Evolutionary conservation across 306 rosid species (phyloP), one percentile per base, ranked within the genome.

Genomic region (Fragaria ananassa): DNA sequence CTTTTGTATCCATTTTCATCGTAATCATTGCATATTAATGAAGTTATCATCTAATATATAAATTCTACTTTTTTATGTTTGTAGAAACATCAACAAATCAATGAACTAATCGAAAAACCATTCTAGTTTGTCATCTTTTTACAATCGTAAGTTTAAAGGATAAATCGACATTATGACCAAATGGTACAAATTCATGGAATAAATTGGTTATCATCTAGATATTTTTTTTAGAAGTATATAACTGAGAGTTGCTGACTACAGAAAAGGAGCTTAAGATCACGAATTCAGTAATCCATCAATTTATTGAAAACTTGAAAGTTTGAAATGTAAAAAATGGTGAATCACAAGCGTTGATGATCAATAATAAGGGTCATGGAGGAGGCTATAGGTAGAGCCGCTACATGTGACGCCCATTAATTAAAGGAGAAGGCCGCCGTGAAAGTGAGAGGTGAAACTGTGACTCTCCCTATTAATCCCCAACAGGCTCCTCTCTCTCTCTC

Each of bases 381-480:
- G 49, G 29, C 39, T 0, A 75, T 75, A 1, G 27, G 21, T 89
- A 88, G 96, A 91, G 90, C 96, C 96, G 88, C 89, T 80, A 8
- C 86, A 42, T 92, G 97, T 92, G 97, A 92, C 75, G 29, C n/a
- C 49, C 86, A 88, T 92, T 71, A 92, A 92, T 92, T 73, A 83
- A 80, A 86, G 54, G 4, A 11, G 8, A 25, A 25, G 29, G 14
- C 39, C 37, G 87, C 68, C 76, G 85, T 70, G 88, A 84, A 66
- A 67, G 78, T 64, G 78, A 81, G 86, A 78, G 86, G 87, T 84
- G 88, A 86, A 79, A 61, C 37, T 86, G 89, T 89, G 96, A 91
- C 80, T 81, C 71, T 71, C 31, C 78, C 60, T 12, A 75, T 79
- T 83, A 72, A 80, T 72, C 83, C 69, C n/a, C n/a, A 74, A 15